Percentiles rank a stretch among this genome's conserved stretches.
Conservation (phyloP, 441 rosid genomes). For the Syzygium malaccense region DNA sequence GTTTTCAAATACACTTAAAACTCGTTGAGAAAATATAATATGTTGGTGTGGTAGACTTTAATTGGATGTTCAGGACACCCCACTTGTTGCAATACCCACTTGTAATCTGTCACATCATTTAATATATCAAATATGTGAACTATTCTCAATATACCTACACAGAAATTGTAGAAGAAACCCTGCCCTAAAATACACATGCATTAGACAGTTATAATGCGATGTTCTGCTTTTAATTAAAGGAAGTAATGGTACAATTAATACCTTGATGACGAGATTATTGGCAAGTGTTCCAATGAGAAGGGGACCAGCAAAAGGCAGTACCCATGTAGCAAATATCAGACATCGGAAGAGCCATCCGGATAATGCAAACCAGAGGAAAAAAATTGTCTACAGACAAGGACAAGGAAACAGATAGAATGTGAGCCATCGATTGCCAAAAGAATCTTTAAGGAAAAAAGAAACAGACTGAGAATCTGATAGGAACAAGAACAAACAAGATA, state of each 20-base stretch:
- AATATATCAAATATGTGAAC: neutral
- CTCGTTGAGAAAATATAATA: neutral
- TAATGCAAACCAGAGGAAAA: constrained; percentile 89
- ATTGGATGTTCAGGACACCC: neutral
- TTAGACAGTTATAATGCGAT: neutral
- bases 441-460: neutral
- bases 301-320: constrained; percentile 93
- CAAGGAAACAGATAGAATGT: neutral
- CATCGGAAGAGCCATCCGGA: constrained; percentile 94
- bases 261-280: constrained; percentile 85
- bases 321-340: constrained; percentile 64
- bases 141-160: neutral
- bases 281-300: constrained; percentile 89
- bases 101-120: neutral
- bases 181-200: neutral
- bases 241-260: constrained; percentile 8
- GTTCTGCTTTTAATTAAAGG: neutral
- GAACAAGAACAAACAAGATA: neutral
- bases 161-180: neutral
- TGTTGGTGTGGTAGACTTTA: neutral
- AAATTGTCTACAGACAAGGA: constrained; percentile 43
- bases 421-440: neutral
- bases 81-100: neutral
- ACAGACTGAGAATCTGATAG: neutral
- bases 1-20: neutral